These are phyloP conservation scores for Calonectria montana DNA, from an alignment of 2,329 filamentous ascomycete genomes.

Conservation along the genomic window DNA sequence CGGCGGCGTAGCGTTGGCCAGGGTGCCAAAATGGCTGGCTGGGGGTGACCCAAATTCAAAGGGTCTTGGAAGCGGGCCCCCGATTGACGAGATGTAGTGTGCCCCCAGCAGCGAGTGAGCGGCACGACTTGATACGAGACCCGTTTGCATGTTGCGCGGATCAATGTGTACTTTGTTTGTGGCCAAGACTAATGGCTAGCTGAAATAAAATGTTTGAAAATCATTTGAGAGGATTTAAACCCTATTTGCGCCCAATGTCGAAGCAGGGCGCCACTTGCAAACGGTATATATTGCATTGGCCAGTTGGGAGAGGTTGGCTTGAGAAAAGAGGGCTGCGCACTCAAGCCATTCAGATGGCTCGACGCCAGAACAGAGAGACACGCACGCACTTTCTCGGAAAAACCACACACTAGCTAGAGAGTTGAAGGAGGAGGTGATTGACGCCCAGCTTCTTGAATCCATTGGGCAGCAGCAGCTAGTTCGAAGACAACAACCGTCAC, in stretches of 20 bases:
- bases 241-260: neutral
- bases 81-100: slow-evolving; percentile 43
- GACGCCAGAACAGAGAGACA: neutral
- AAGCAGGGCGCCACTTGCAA: slow-evolving; percentile 4
- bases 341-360: neutral
- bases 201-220: neutral
- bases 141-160: neutral
- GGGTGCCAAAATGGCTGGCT: slow-evolving; percentile 1
- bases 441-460: slow-evolving; percentile 27
- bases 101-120: slow-evolving; percentile 29
- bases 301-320: neutral
- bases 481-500: slow-evolving; percentile 39
- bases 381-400: neutral
- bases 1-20: slow-evolving; percentile 1
- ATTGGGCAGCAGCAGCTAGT: slow-evolving; percentile 40
- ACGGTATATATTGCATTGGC: neutral
- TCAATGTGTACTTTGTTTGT: slow-evolving; percentile 4
- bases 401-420: neutral
- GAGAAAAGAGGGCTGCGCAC: neutral
- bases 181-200: slow-evolving; percentile 1
- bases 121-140: slow-evolving; percentile 12
- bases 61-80: slow-evolving; percentile 34
- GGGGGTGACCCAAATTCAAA: neutral
- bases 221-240: neutral
- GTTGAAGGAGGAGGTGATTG: slow-evolving; percentile 9